Base-by-base conservation (phyloP, 1,284 basidiomycete genomes). In the Taiwanofungus camphoratus region DNA sequence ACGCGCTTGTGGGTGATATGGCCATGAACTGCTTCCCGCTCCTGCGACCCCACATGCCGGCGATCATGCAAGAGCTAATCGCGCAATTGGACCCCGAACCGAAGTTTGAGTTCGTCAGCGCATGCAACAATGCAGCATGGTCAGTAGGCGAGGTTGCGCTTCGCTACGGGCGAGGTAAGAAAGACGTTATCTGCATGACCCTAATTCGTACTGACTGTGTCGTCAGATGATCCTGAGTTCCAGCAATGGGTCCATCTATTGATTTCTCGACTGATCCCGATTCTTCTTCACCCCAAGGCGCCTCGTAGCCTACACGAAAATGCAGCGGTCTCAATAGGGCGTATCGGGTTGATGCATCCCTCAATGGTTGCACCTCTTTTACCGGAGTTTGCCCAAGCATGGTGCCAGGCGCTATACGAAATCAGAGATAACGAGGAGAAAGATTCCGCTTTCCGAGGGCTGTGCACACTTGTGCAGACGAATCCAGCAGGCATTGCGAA, bases 71-170 rank as follows among this genome's bases (percentile, higher is more conserved):
- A 13, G 87, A 94, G 58, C 76, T 99, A 43, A 89, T 92, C 44
- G 68, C 79, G 32, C 93, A 99, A 60, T 87, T 99, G 49, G 87
- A 93, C 52, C 84, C 88, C 2, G 91, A 94, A 58, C 87, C 90
- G 3, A 88, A 89, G 60, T 76, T 87, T 29, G 92, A 96, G 62
- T 92, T 93, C 60, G 82, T 98, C 49, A 93, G 89, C 52, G 96
- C 96, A 9, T 96, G 92, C 66, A 99, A 99, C 69, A 99, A 99
- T 61, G 96, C 96, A n/a, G 94, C 95, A 1, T 99, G 96, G 96
- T 93, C 92, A 15, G 92, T 95, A 11, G 96, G 96, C 36, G 96
- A 99, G 67, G 91, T 99, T 36, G 92, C 96, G 7, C 67, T 94
- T 52, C 84, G 91, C 41, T 92, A 88, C 60, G 86, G 87, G 33